Conservation (phyloP, 345 rosid genomes). For the Pugionium dolabratum region DNA sequence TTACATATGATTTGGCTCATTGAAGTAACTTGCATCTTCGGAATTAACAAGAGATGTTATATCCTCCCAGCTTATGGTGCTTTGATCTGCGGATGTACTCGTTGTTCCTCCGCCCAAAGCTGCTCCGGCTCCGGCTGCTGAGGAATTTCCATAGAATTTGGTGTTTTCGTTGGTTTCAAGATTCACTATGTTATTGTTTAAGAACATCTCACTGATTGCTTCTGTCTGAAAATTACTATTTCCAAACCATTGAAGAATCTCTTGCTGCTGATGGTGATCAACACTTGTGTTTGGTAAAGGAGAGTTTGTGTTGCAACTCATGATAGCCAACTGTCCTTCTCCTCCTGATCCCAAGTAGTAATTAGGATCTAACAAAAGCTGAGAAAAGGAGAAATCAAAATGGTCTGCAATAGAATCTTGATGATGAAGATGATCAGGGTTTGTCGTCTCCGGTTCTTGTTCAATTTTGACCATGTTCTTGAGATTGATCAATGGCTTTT, state of each 20-base stretch:
- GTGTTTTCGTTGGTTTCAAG: conserved; percentile 34
- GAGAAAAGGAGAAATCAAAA: conserved; percentile 43
- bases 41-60: conserved; percentile 51
- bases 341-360: conserved; percentile 35
- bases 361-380: conserved; percentile 40
- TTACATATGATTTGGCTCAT: conserved; percentile 33
- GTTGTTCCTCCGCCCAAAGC: conserved; percentile 42
- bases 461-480: conserved; percentile 40
- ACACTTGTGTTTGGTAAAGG: conserved; percentile 38
- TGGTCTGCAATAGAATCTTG: conserved; percentile 36
- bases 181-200: conserved; percentile 29
- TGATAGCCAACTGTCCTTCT: conserved; percentile 30
- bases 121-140: conserved; percentile 29
- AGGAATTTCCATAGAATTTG: conserved; percentile 28
- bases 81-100: conserved; percentile 55
- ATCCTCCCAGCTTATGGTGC: conserved; percentile 58
- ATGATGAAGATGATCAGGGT: conserved; percentile 22
- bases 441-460: conserved; percentile 32
- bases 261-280: conserved; percentile 33
- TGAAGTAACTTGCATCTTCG: conserved; percentile 51
- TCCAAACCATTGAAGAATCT: conserved; percentile 46
- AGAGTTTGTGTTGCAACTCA: conserved; percentile 43
- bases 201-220: conserved; percentile 34
- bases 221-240: conserved; percentile 37
- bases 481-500: conserved; percentile 34